phyloP scores from a whole-genome alignment of 1,284 basidiomycete species.

The Trichosporon ovoides region DNA sequence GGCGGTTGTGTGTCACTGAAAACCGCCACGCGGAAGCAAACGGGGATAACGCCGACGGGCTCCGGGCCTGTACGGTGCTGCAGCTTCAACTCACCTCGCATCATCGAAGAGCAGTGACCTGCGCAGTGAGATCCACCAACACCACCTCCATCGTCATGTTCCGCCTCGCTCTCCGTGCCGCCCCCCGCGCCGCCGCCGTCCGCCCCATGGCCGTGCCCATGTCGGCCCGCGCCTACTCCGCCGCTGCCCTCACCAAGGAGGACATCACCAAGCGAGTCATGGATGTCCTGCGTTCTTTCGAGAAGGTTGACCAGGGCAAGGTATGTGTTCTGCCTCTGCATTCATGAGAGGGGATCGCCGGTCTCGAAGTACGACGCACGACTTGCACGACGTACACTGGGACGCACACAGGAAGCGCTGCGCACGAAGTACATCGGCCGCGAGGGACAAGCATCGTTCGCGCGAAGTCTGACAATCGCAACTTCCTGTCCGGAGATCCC shows the following conservation, averaged over 20 bases:
- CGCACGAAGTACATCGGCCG: too few species aligned
- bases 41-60: constrained; percentile 5
- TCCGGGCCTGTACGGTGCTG: not conserved
- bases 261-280: constrained; percentile 76
- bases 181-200: constrained; percentile 17
- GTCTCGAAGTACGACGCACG: not conserved
- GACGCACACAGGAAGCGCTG: not conserved
- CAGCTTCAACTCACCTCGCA: not conserved
- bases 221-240: constrained; percentile 60
- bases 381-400: not conserved
- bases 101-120: not conserved
- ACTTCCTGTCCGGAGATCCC: not conserved
- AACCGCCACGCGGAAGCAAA: constrained; percentile 6
- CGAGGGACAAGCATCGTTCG: not conserved
- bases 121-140: not conserved
- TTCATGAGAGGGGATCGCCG: not conserved
- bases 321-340: constrained; percentile 54
- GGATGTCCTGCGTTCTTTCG: constrained; percentile 87
- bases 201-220: constrained; percentile 12
- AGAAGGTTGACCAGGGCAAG: constrained; percentile 85
- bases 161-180: constrained; percentile 29
- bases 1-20: not conserved
- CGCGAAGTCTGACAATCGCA: constrained; percentile 3
- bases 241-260: constrained; percentile 66
- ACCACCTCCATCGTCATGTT: constrained; percentile 30